Conservation (phyloP, 176 grass and related monocot species). For the Aegilops tauschii region DNA sequence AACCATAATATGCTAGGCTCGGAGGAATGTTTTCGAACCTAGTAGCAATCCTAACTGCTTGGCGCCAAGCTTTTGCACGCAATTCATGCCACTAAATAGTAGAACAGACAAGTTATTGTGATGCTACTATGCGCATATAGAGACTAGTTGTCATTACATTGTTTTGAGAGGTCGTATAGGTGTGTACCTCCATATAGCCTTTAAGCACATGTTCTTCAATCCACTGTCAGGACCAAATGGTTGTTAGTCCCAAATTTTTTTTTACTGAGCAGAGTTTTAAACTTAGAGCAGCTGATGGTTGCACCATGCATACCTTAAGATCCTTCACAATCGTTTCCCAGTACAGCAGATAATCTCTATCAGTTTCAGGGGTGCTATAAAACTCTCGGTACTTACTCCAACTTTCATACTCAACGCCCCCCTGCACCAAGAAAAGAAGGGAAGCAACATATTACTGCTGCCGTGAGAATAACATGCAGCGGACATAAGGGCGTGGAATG, state of each 20-base stretch:
- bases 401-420: neutral
- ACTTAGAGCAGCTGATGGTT: neutral
- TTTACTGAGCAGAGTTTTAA: neutral
- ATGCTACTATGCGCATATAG: neutral
- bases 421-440: neutral
- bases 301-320: neutral
- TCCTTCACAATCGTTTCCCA: neutral
- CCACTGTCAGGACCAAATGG: too few relatives aligned
- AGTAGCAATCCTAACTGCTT: conserved; percentile 2
- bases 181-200: neutral
- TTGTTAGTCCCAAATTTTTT: too few relatives aligned
- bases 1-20: neutral
- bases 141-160: neutral
- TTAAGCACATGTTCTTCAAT: too few relatives aligned
- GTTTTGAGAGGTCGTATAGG: neutral
- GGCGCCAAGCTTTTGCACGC: neutral
- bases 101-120: neutral
- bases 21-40: neutral
- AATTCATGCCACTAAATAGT: neutral
- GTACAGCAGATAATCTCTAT: conserved; percentile 6
- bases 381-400: neutral
- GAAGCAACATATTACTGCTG: neutral
- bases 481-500: neutral
- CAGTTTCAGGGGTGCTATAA: neutral
- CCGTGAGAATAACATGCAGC: neutral